Evolutionary conservation across 345 rosid genomes (phyloP), one percentile per base, ranked within the genome.

Genomic region (Euphorbia peplus): DNA sequence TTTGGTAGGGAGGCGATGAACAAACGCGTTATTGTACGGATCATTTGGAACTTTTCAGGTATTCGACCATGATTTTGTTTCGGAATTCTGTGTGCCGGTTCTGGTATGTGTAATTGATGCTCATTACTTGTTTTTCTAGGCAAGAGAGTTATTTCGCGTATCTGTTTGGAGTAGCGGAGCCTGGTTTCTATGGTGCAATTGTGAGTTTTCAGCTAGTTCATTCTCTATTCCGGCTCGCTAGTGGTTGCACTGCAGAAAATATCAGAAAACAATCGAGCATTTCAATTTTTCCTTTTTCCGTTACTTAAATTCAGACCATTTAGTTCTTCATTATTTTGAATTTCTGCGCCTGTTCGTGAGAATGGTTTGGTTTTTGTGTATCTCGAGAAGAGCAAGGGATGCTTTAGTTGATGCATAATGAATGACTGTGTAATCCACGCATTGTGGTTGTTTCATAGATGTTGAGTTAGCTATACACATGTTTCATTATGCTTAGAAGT

Each of bases 131-230:
- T 26, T 70, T 12, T 44, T 32, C 47, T 66, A 93, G 96, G 83
- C 93, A 90, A 79, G 89, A 85, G 79, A 88, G 98, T 80, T 93
- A 90, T 78, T 90, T 93, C 74, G 92, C 98, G 26, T 90, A 93
- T 79, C 78, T 90, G 62, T 90, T 93, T 80, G 98, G 97, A 66
- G 98, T 87, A 26, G 76, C n/a, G 64, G 96, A 93, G 81, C 93
- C 97, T 18, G 91, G 87, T 55, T 89, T 89, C 76, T 88, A 79
- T 67, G 97, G 93, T 75, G 95, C 97, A 68, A 82, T 93, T 29
- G 98, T 93, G 76, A 89, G 98, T 19, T 72, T 14, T 80, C 59
- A 56, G 42, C n/a, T 59, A 70, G 15, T 3, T 70, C 57, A 51
- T 42, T 53, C 1, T 46, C 28, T 3, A 16, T 11, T 39, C 42